Conservation (phyloP, 257 asterid species). For the Verbena officinalis region DNA sequence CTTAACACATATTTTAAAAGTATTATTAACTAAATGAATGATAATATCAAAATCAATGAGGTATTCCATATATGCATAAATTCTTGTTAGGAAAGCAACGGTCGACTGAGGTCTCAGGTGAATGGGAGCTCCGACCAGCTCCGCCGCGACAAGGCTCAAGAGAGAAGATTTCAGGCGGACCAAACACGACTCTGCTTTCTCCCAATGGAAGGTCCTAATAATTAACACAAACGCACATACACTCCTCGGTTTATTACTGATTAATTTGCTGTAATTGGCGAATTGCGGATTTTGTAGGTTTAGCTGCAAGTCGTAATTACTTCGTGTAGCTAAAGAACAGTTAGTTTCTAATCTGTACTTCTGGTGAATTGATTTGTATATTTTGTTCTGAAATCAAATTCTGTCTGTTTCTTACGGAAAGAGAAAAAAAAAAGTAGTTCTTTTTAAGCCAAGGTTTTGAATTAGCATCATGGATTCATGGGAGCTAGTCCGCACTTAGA, state of each 20-base stretch:
- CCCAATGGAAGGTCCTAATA: conserved; percentile 81
- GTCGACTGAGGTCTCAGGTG: conserved; percentile 22
- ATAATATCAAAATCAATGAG: too few species aligned
- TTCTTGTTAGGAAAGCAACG: too few species aligned
- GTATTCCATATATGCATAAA: not conserved
- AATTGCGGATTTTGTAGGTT: not conserved
- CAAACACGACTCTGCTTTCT: conserved; percentile 83
- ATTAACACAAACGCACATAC: conserved; percentile 12
- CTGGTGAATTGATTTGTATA: not conserved
- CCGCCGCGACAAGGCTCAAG: conserved; percentile 41
- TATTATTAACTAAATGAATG: too few species aligned
- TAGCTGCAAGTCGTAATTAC: not conserved
- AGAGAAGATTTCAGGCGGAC: conserved; percentile 80
- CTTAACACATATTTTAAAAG: too few species aligned
- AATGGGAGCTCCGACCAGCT: conserved; percentile 33
- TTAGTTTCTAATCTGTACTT: not conserved
- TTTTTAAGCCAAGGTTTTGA: not conserved
- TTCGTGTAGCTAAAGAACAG: not conserved
- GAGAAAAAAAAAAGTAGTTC: not conserved
- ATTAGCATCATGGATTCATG: not conserved
- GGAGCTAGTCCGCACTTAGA: not conserved
- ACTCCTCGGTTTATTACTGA: not conserved
- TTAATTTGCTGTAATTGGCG: not conserved
- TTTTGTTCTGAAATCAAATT: not conserved
- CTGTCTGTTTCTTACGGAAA: not conserved